These are phyloP conservation scores for Chlamydomonas schloesseri DNA, from an alignment of 139 green algal genomes.

Conservation along the genomic window DNA sequence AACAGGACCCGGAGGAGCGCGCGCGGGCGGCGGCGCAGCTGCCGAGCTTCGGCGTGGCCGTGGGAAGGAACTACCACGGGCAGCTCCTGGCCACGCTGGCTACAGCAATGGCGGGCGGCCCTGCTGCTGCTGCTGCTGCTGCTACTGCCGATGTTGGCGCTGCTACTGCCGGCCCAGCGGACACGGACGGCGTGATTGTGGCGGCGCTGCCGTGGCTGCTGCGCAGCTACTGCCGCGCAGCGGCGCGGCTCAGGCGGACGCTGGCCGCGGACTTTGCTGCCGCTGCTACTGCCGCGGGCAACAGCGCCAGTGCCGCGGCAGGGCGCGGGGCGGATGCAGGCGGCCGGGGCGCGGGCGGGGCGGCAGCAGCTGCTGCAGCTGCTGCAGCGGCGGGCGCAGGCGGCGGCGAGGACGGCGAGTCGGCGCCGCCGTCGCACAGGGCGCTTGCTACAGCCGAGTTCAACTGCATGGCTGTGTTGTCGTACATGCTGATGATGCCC, in stretches of 20 bases:
- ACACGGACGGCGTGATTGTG: background rate
- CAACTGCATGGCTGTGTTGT: constrained; percentile 34
- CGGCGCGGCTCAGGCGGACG: background rate
- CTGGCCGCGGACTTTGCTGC: constrained; percentile 9
- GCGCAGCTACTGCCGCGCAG: background rate
- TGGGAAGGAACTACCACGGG: background rate
- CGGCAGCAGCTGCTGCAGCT: background rate
- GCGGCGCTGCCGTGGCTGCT: constrained; percentile 40
- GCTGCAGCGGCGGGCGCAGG: too few species aligned
- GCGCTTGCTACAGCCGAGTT: constrained; percentile 35
- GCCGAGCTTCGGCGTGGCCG: background rate
- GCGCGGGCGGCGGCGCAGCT: background rate
- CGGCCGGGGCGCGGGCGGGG: background rate
- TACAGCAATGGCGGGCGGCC: background rate
- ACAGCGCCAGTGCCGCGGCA: background rate
- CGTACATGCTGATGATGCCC: constrained; percentile 26
- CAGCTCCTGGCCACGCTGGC: background rate
- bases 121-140: background rate
- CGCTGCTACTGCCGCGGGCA: background rate
- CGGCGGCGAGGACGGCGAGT: constrained; percentile 2
- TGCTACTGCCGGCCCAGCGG: too few species aligned
- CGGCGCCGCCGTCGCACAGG: background rate
- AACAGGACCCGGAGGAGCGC: too few species aligned
- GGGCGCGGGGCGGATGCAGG: background rate
- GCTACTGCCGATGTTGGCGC: too few species aligned